Conservation (phyloP, 192 early-diverging fungal genomes). For the Coemansia sp. region DNA sequence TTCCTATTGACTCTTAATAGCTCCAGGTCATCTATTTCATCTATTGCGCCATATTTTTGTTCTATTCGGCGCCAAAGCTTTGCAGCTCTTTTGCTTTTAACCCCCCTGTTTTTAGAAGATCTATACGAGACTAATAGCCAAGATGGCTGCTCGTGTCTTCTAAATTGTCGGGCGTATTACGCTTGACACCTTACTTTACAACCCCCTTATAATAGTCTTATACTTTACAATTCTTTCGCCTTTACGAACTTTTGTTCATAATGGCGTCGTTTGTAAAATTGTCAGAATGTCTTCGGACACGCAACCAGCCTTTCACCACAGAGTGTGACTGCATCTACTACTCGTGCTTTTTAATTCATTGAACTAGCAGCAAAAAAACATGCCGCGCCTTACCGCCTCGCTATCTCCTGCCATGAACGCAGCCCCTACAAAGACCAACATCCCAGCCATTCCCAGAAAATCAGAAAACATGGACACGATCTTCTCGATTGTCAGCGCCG, state of each 20-base stretch:
- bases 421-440: conserved; percentile 14
- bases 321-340: conserved; percentile 56
- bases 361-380: conserved; percentile 20
- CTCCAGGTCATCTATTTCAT: conserved; percentile 13
- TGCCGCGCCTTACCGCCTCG: conserved; percentile 31
- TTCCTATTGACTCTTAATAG: neutral
- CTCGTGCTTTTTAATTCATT: conserved; percentile 40
- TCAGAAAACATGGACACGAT: conserved; percentile 45
- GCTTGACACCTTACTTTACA: conserved; percentile 24
- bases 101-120: conserved; percentile 41
- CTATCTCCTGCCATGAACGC: conserved; percentile 33
- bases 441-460: conserved; percentile 15
- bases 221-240: conserved; percentile 20
- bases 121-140: conserved; percentile 40
- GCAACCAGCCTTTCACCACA: conserved; percentile 24
- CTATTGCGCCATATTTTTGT: conserved; percentile 28
- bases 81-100: conserved; percentile 22
- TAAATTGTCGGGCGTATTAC: conserved; percentile 42
- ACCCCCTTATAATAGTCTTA: conserved; percentile 23
- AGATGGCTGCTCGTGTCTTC: conserved; percentile 57
- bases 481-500: conserved; percentile 31
- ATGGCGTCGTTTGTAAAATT: conserved; percentile 47
- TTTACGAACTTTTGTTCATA: conserved; percentile 47
- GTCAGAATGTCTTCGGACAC: conserved; percentile 52
- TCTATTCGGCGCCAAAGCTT: conserved; percentile 23